Base-by-base conservation (phyloP, 768 basidiomycete genomes). In the Leccinum uliginosum region DNA sequence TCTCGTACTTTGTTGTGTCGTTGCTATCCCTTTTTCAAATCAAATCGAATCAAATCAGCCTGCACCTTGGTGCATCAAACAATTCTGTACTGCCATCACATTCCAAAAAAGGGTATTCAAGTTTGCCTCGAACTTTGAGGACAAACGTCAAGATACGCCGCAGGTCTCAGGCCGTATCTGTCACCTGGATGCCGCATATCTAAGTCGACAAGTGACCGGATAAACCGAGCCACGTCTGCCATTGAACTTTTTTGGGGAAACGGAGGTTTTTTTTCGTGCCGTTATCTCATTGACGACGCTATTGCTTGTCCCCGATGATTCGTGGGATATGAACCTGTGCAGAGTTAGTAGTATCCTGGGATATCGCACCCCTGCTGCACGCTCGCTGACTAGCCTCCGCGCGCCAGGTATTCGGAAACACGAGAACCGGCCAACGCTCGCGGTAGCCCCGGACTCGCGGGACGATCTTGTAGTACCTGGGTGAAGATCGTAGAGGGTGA, bases 391-490 rank as follows among this genome's bases (percentile, higher is more conserved):
- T 15, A 34, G 50, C 11, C 29, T 17, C n/a, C 38, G 29, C n/a
- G 19, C 34, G 26, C 19, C 26, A 44, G 32, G 32, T n/a, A 32
- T 23, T 59, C 43, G 43, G 49, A 10, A 11, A 38, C 26, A 29
- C 14, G 57, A 46, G 14, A 12, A 12, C 3, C 21, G 54, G 24
- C 6, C n/a, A 15, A 10, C 9, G 34, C 29, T 24, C 21, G 23
- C 30, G 21, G 24, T n/a, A 15, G 10, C 12, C 34, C 40, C 26
- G 27, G 27, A 24, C 34, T 51, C 54, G 47, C 56, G 61, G 64
- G 54, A 51, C 43, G 44, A 60, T 60, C 56, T 34, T 11, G 48
- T 56, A 17, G n/a, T n/a, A n/a, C 51, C 54, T 60, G 46, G 40
- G 54, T 17, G 26, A n/a, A 15, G 38, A 11, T 40, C n/a, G 9